Conservation (phyloP, 2,329 filamentous ascomycete species). For the Arthrobotrys sphaeroides region DNA sequence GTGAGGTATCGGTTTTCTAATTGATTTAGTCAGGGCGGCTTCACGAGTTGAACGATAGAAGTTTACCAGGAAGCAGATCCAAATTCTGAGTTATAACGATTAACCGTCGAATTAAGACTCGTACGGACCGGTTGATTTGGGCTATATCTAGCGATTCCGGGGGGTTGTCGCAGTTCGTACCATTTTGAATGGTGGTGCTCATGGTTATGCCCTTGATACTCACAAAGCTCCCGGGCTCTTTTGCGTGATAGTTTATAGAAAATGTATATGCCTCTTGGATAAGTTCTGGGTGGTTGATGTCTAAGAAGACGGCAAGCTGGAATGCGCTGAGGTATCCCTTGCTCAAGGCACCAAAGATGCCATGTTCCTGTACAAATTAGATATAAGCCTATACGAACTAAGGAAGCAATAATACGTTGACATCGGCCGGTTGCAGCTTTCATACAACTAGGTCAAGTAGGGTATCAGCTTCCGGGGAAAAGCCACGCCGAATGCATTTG, state of each 20-base stretch:
- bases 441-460: constrained; percentile 58
- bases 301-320: constrained; percentile 57
- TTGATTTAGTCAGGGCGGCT: constrained; percentile 16
- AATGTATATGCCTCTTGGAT: constrained; percentile 58
- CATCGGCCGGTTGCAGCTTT: background rate
- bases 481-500: constrained; percentile 56
- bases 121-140: constrained; percentile 42
- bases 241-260: constrained; percentile 56
- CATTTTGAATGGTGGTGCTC: constrained; percentile 8
- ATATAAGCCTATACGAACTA: background rate
- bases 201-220: constrained; percentile 33
- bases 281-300: constrained; percentile 56
- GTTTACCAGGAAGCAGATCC: constrained; percentile 56
- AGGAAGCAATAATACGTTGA: background rate
- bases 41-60: background rate
- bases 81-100: constrained; percentile 57
- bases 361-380: constrained; percentile 54
- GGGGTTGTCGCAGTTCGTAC: background rate
- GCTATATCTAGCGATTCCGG: constrained; percentile 16
- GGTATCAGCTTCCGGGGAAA: constrained; percentile 56
- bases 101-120: constrained; percentile 56
- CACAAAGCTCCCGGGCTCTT: constrained; percentile 29
- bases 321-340: constrained; percentile 57
- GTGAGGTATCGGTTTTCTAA: constrained; percentile 58
- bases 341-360: constrained; percentile 57